These are phyloP conservation scores for Nemania sp. DNA, from an alignment of 2,329 filamentous ascomycete genomes.

Conservation along the genomic window DNA sequence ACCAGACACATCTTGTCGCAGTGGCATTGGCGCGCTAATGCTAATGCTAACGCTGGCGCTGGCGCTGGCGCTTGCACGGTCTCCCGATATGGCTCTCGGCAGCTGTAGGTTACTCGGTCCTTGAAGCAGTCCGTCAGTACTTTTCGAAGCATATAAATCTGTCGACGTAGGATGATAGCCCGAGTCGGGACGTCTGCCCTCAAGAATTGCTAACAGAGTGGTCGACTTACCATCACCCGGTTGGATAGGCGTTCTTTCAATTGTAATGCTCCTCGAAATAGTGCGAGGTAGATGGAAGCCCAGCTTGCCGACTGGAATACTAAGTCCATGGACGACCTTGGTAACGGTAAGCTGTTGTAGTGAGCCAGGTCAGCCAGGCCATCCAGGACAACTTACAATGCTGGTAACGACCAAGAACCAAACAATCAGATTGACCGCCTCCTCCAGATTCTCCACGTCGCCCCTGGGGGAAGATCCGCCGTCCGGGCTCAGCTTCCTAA, in stretches of 20 bases:
- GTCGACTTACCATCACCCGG: constrained; percentile 17
- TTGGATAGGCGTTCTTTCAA: constrained; percentile 31
- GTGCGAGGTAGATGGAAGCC: constrained; percentile 66
- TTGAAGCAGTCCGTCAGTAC: not conserved
- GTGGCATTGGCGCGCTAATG: too few relatives aligned
- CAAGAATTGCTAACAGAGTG: not conserved
- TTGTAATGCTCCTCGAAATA: constrained; percentile 58
- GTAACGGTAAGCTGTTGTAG: constrained; percentile 7
- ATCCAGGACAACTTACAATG: constrained; percentile 61
- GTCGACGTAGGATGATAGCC: not conserved
- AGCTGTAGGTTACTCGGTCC: constrained; percentile 7
- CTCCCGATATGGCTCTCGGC: constrained; percentile 30
- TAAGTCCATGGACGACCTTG: constrained; percentile 78
- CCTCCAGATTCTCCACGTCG: constrained; percentile 68
- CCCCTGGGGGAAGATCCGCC: constrained; percentile 63
- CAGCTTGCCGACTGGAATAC: constrained; percentile 75
- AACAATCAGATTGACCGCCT: constrained; percentile 72
- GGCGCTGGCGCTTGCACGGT: not conserved
- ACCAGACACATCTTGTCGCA: constrained; percentile 30
- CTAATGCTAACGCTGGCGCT: constrained; percentile 11
- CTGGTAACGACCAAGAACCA: constrained; percentile 88
- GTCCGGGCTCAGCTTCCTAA: constrained; percentile 54
- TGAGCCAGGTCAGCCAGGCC: not conserved
- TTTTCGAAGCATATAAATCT: not conserved
- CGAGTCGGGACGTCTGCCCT: too few relatives aligned